Evolutionary conservation across 2,329 filamentous ascomycete genomes (phyloP).

Genomic region (Lecanoromycetidae sp.): DNA sequence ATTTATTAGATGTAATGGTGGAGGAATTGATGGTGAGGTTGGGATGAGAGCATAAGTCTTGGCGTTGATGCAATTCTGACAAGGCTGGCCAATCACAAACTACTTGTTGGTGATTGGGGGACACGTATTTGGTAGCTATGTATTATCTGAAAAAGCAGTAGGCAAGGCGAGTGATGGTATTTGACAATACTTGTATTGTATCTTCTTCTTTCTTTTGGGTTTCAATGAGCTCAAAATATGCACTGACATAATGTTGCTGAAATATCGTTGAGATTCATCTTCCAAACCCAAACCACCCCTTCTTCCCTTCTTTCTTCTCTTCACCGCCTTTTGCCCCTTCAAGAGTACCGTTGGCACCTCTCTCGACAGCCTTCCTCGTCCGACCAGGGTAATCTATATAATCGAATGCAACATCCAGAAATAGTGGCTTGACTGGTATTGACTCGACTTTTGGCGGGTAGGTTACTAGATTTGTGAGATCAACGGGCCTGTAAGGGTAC

Average conservation of each 20-base stretch:
- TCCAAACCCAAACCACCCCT: conserved; percentile 66
- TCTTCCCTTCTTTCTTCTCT: conserved; percentile 46
- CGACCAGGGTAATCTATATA: conserved; percentile 83
- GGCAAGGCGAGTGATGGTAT: too few relatives aligned
- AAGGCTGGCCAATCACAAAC: too few relatives aligned
- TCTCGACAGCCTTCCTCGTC: neutral
- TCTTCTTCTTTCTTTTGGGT: too few relatives aligned
- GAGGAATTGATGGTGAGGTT: too few relatives aligned
- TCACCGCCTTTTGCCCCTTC: conserved; percentile 24
- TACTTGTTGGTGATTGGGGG: too few relatives aligned
- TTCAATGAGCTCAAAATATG: neutral
- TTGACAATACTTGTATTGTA: too few relatives aligned
- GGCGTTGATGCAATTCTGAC: too few relatives aligned
- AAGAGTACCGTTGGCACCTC: neutral
- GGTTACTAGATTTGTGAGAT: conserved; percentile 68
- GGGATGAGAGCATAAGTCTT: too few relatives aligned
- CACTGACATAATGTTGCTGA: neutral
- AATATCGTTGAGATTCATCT: conserved; percentile 22
- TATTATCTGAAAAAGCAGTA: too few relatives aligned
- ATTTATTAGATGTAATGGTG: too few relatives aligned
- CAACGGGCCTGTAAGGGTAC: conserved; percentile 58
- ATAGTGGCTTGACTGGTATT: conserved; percentile 86
- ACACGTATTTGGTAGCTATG: too few relatives aligned
- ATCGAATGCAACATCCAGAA: conserved; percentile 95
- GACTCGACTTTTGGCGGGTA: conserved; percentile 75